These are phyloP conservation scores for Lippia alba DNA, from an alignment of 305 asterid genomes.

Conservation along the genomic window DNA sequence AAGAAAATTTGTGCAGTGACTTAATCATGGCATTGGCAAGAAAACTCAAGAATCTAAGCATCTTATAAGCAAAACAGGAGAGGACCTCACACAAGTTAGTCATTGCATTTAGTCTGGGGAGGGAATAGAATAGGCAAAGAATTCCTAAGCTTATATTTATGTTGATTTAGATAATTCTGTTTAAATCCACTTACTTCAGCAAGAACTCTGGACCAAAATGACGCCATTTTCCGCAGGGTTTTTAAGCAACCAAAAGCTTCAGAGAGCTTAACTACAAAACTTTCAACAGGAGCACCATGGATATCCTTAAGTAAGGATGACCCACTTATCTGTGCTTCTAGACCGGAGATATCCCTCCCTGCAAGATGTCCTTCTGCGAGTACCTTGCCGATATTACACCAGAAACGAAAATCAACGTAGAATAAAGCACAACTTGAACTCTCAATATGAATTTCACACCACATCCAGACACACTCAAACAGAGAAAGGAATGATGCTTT, in stretches of 20 bases:
- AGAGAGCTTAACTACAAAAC: constrained; percentile 85
- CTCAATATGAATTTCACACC: constrained; percentile 11
- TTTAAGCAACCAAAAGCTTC: constrained; percentile 94
- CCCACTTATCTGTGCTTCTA: constrained; percentile 53
- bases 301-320: constrained; percentile 80
- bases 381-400: constrained; percentile 84
- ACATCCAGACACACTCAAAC: not conserved
- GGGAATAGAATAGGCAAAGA: constrained; percentile 9
- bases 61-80: constrained; percentile 28
- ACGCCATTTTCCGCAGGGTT: constrained; percentile 84
- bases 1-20: constrained; percentile 18
- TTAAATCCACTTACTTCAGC: constrained; percentile 77
- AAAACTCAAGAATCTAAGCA: constrained; percentile 15
- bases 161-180: constrained; percentile 23
- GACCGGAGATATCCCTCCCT: constrained; percentile 56
- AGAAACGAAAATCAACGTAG: constrained; percentile 68
- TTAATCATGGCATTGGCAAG: constrained; percentile 22
- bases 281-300: constrained; percentile 93
- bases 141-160: constrained; percentile 20
- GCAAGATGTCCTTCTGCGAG: constrained; percentile 81
- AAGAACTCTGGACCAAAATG: constrained; percentile 86
- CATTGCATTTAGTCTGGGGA: constrained; percentile 23
- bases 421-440: constrained; percentile 40
- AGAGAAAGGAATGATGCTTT: constrained; percentile 21
- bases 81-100: constrained; percentile 27